phyloP scores from a whole-genome alignment of 176 grass and related monocot genomes.

The Carex myosuroides region DNA sequence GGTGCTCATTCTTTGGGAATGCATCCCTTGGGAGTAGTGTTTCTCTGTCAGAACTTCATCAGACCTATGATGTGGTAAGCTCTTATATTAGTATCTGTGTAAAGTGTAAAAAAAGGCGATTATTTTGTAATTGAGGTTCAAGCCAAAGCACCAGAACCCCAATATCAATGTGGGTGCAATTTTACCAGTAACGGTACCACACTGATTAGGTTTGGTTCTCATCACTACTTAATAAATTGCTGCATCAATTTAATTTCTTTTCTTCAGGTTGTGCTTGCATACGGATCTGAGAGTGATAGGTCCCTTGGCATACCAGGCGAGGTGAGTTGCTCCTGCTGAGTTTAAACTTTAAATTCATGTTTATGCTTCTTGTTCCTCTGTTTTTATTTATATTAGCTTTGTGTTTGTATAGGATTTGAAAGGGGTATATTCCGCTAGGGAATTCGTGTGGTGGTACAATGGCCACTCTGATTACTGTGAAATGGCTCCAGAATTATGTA shows the following conservation, averaged over 20 bases:
- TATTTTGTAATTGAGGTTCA: not conserved
- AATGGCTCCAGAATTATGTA: conserved; percentile 63
- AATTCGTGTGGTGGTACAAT: conserved; percentile 99
- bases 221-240: not conserved
- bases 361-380: not conserved
- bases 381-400: conserved; percentile 9
- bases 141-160: not conserved
- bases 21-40: conserved; percentile 62
- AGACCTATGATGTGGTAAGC: conserved; percentile 75
- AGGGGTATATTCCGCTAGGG: conserved; percentile 81
- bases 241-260: not conserved
- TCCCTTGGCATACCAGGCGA: conserved; percentile 74
- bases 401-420: conserved; percentile 52
- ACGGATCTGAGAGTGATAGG: conserved; percentile 91
- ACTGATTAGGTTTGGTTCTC: not conserved
- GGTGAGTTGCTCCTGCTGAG: conserved; percentile 30
- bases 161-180: not conserved
- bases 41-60: conserved; percentile 51
- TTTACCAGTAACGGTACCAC: not conserved
- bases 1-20: conserved; percentile 84
- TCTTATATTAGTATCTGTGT: conserved; percentile 1
- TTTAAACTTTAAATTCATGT: not conserved
- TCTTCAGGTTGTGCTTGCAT: conserved; percentile 85
- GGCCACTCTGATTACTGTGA: conserved; percentile 62
- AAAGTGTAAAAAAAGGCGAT: not conserved